Percentiles rank a stretch among this genome's conserved stretches.
phyloP scores from a whole-genome alignment of 768 basidiomycete genomes.

The Kondoa malvinella region DNA sequence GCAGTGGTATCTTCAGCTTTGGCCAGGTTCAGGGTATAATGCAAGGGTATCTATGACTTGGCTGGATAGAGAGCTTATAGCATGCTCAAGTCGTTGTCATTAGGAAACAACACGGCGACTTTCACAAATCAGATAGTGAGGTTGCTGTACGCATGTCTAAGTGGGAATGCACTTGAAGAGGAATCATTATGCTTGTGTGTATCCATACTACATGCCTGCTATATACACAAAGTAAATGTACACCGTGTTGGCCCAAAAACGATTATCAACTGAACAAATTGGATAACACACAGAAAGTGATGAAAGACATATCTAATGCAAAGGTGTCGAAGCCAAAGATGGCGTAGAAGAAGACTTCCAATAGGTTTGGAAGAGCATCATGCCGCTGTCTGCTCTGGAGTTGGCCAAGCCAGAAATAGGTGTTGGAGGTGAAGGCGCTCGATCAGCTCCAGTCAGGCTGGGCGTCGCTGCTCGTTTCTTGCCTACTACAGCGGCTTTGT shows the following conservation, averaged over 20 bases:
- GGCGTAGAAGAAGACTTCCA: background rate
- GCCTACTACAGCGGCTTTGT: background rate
- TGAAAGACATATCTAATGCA: background rate
- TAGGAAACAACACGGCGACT: background rate
- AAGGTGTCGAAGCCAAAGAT: background rate
- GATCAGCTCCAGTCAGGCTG: background rate
- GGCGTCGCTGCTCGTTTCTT: background rate
- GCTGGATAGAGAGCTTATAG: too few relatives aligned
- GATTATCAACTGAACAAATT: background rate
- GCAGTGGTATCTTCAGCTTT: background rate
- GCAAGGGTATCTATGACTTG: background rate
- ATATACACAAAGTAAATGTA: background rate
- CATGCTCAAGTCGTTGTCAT: background rate
- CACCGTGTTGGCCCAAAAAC: background rate
- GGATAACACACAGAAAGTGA: background rate
- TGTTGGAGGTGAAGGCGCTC: background rate
- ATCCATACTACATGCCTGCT: too few relatives aligned
- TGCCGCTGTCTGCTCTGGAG: background rate
- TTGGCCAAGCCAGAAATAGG: background rate
- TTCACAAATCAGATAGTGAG: too few relatives aligned
- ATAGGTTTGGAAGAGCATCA: background rate
- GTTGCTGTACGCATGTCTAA: too few relatives aligned
- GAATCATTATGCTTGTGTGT: too few relatives aligned
- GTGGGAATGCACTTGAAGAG: too few relatives aligned
- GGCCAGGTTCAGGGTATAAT: background rate